These are phyloP conservation scores for Didymella pomorum DNA, from an alignment of 2,329 filamentous ascomycete species.

Conservation along the genomic window DNA sequence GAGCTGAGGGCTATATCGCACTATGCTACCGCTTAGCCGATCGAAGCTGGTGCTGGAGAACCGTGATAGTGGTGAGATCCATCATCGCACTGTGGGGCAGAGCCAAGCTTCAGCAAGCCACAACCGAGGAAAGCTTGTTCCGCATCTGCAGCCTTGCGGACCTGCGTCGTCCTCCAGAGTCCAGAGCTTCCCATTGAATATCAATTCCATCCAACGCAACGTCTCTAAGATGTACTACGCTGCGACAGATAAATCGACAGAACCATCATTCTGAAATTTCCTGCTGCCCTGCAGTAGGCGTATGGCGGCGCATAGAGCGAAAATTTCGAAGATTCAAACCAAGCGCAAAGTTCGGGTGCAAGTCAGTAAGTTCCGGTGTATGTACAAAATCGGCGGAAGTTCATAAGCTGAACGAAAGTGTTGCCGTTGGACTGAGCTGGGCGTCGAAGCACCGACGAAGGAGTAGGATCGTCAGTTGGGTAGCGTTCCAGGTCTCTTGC, in stretches of 20 bases:
- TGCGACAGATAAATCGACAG: neutral
- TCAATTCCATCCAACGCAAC: neutral
- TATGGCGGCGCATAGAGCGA: no score
- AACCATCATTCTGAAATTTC: neutral
- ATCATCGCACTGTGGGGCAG: slow-evolving; percentile 6
- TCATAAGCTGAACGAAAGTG: no score
- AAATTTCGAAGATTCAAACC: no score
- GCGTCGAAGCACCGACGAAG: no score
- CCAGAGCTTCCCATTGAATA: neutral
- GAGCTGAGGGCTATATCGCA: neutral
- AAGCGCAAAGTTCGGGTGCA: no score
- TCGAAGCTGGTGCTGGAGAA: neutral
- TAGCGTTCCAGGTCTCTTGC: no score
- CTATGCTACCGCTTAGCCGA: neutral
- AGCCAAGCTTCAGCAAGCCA: slow-evolving; percentile 15
- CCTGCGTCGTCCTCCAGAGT: neutral
- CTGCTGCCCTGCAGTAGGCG: neutral
- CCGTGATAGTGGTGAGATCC: slow-evolving; percentile 11
- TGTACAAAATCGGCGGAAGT: no score
- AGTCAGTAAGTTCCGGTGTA: no score
- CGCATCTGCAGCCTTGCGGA: neutral
- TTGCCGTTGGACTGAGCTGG: no score
- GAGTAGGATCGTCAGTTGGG: no score
- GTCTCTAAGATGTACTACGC: neutral
- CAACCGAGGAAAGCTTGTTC: slow-evolving; percentile 17